Evolutionary conservation across 2,329 filamentous ascomycete species (phyloP), one percentile per base, ranked within the genome.

Genomic region (Venturia asperata): DNA sequence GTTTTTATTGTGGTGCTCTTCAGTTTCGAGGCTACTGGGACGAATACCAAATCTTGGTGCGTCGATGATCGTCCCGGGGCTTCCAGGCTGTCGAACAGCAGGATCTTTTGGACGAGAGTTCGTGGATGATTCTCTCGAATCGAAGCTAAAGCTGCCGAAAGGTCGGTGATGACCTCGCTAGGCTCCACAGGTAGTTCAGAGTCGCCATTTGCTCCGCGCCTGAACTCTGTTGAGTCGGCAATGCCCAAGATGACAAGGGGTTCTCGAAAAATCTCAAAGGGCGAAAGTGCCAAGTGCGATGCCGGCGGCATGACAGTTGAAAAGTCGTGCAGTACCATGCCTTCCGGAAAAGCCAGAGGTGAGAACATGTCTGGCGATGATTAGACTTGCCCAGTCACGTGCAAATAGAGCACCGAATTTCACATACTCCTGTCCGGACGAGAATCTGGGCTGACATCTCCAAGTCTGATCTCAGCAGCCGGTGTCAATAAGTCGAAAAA

Each of bases 201-300:
- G 65, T 67, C 64, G 43, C 62, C 65, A 42, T 66, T 65, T 43
- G 45, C n/a, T 24, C n/a, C 30, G 24, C 15, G 24, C 77, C 34
- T 90, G 41, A 49, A 81, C 75, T 95, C 91, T 49, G 79, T 77
- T 61, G 90, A 91, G 76, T 97, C 93, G 19, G 91, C 90, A 66
- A 97, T 81, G 3, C 91, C 93, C 68, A 99, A 84, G 34, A 97
- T 82, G 63, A 89, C 85, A 64, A 97, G 81, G 10, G 91, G 89
- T 74, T 96, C 91, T 70, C 92, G 85, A 75, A 91, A 96, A 55
- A 93, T 81, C 74, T 99, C 94, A 79, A 97, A 97, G 0, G 94
- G 92, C 45, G 89, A 89, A 49, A 96, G 79, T 24, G 90, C 84
- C 55, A 91, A 80, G 73, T 96, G 91, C 41, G 90, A 91, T 41